These are phyloP conservation scores for Pseudocercospora fijiensis DNA, from an alignment of 2,329 filamentous ascomycete genomes.

Conservation along the genomic window DNA sequence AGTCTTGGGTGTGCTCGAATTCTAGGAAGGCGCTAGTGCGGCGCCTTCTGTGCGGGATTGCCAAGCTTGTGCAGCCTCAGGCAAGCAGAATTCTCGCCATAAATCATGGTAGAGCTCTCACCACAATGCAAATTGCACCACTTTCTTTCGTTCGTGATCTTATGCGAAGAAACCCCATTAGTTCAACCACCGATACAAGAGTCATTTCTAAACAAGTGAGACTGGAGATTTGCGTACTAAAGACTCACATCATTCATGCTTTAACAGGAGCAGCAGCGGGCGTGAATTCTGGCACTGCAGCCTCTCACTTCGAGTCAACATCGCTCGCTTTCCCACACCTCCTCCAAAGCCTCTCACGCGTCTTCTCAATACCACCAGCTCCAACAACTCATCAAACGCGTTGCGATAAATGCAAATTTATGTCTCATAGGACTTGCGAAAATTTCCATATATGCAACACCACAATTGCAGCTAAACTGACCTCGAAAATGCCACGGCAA, in stretches of 20 bases:
- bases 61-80: conserved; percentile 1
- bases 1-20: neutral
- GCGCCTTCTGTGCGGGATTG: conserved; percentile 5
- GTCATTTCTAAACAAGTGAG: too few species aligned
- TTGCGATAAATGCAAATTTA: neutral
- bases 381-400: neutral
- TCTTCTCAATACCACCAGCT: neutral
- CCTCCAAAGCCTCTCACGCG: conserved; percentile 2
- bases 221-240: neutral
- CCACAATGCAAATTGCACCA: neutral
- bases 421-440: neutral
- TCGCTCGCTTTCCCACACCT: conserved; percentile 8
- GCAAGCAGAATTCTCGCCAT: neutral
- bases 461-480: neutral
- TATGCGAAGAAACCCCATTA: too few species aligned
- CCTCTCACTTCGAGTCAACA: neutral
- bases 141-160: too few species aligned
- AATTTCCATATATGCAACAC: neutral
- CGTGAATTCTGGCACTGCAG: neutral
- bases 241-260: neutral
- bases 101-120: neutral
- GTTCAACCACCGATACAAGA: too few species aligned
- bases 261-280: neutral
- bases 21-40: conserved; percentile 8
- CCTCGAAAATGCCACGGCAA: conserved; percentile 7